phyloP scores from a whole-genome alignment of 305 asterid genomes.

The Stenogyne calaminthoides region DNA sequence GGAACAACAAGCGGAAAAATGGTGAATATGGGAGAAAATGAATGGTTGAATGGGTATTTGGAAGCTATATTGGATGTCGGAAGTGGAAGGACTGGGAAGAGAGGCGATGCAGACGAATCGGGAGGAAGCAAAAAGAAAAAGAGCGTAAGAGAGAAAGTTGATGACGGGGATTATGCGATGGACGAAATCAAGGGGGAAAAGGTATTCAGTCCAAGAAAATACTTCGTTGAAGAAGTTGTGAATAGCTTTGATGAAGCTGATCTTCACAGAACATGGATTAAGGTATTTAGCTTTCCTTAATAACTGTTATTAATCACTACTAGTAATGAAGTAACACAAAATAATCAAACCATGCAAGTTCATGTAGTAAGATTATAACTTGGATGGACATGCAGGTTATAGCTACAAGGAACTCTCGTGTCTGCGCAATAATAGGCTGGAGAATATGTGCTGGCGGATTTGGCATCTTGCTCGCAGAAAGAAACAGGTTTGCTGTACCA shows the following conservation, averaged over 20 bases:
- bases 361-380: too few relatives aligned
- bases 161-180: conserved; percentile 32
- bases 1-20: neutral
- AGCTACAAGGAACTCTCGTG: conserved; percentile 66
- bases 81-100: conserved; percentile 34
- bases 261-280: conserved; percentile 69
- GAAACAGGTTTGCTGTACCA: conserved; percentile 52
- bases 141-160: conserved; percentile 32
- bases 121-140: conserved; percentile 24
- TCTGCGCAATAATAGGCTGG: conserved; percentile 66
- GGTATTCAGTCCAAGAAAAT: conserved; percentile 57
- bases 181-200: conserved; percentile 33
- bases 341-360: neutral
- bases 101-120: conserved; percentile 23
- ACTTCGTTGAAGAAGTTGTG: conserved; percentile 72
- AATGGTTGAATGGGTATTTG: conserved; percentile 75
- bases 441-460: conserved; percentile 83
- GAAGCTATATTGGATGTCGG: conserved; percentile 77
- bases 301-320: neutral
- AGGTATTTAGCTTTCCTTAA: conserved; percentile 32
- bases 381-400: conserved; percentile 46
- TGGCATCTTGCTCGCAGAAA: conserved; percentile 78
- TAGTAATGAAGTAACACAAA: neutral
- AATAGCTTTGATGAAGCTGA: conserved; percentile 69
- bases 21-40: conserved; percentile 56